A percentile compares a stretch with the other conserved stretches of the same genome.
These are phyloP conservation scores for Fraxinus ornus DNA, from an alignment of 305 asterid species.

Conservation along the genomic window DNA sequence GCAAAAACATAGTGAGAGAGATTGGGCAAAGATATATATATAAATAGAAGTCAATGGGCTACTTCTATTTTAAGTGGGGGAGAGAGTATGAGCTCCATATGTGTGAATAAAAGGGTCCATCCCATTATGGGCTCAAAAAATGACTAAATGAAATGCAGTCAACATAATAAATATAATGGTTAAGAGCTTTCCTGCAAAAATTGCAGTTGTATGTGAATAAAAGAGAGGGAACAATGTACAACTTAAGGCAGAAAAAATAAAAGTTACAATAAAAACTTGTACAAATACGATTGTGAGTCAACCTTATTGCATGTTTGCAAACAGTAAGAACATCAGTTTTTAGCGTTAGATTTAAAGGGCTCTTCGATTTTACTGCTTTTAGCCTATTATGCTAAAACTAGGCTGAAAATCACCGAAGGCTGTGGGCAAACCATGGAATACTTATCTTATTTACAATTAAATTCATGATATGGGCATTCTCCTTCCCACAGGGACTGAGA, in stretches of 20 bases:
- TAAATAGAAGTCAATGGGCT: too few relatives aligned
- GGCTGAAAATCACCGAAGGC: background rate
- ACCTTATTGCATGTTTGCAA: background rate
- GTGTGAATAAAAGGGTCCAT: too few relatives aligned
- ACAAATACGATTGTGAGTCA: background rate
- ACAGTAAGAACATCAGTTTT: background rate
- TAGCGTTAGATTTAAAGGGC: background rate
- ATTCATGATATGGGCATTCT: background rate
- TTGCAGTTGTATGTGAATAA: background rate
- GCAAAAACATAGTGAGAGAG: too few relatives aligned
- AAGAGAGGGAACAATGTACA: too few relatives aligned
- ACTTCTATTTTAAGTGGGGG: too few relatives aligned
- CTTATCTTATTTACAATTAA: background rate
- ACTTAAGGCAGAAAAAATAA: background rate
- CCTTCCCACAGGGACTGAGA: background rate
- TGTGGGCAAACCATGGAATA: background rate
- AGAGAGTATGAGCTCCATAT: too few relatives aligned
- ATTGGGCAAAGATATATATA: too few relatives aligned
- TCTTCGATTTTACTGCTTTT: background rate
- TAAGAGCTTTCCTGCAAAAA: slow-evolving; percentile 73
- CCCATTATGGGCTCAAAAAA: too few relatives aligned
- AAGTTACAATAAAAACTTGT: background rate
- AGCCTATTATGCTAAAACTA: background rate
- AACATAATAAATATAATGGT: too few relatives aligned
- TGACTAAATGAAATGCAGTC: too few relatives aligned